Evolutionary conservation across 1,139 yeast genomes (phyloP), one percentile per base, ranked within the genome.

Genomic region (Hemisphaericaspora xylanilytica): DNA sequence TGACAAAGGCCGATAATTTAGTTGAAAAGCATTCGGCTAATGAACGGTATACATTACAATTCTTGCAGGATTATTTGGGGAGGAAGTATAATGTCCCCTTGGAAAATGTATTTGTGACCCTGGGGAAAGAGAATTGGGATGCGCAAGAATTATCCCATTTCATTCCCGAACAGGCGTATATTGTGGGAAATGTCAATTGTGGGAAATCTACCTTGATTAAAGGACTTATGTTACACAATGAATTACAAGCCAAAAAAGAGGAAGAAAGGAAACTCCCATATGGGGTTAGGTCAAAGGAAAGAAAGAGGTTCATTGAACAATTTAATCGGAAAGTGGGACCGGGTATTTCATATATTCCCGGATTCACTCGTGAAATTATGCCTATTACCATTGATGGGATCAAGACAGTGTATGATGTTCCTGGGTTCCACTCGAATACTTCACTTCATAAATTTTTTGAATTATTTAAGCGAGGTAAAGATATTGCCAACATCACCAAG

Each of bases 181-280:
- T 88, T 26, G 65, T 87, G 10, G 96, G 97, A 1, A 73, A 73
- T 46, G 80, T 86, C 8, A 87, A 87, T 53, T 70, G 80, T 12
- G 97, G 97, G 1, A 88, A 88, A 56, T 80, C 94, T 1, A 70
- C 84, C 1, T 54, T 88, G 21, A 70, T 83, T 3, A 76, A 72
- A 48, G 55, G 76, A n/a, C 49, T 82, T 24, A 49, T 78, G 12
- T 61, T 63, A 35, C 38, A 55, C 8, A 55, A 56, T 24, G 53
- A 54, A 32, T 37, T 41, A 36, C 20, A 35, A 14, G 27, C 14
- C 25, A 39, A 28, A 35, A 40, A 13, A 27, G 31, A 48, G 33
- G 8, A 28, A 16, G 44, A 46, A 31, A 29, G 41, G 2, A 38
- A 39, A 20, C 15, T 43, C 14, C 30, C 50, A 11, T 39, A 38